Percentiles rank a stretch among this genome's conserved stretches.
Conservation (phyloP, 75 land plant species). For the Pinus albicaulis region DNA sequence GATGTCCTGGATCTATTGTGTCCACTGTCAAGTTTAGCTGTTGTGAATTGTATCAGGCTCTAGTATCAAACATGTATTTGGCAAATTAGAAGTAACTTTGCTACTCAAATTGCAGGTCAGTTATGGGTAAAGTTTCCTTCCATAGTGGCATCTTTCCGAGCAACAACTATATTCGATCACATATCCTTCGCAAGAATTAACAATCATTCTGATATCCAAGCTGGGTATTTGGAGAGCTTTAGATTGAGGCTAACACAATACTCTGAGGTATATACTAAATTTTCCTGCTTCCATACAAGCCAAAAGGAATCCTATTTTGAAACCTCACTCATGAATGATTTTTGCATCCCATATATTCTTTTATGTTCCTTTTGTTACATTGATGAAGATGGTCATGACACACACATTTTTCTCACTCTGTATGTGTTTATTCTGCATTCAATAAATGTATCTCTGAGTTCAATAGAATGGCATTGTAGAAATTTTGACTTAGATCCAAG, state of each 20-base stretch:
- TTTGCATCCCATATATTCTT: too few relatives aligned
- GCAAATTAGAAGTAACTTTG: background rate
- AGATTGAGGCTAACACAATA: constrained; percentile 43
- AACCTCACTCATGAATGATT: background rate
- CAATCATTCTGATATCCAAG: constrained; percentile 2
- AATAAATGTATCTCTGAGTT: too few relatives aligned
- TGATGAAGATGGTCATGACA: too few relatives aligned
- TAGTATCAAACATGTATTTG: background rate
- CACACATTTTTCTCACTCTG: too few relatives aligned
- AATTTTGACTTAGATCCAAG: too few relatives aligned
- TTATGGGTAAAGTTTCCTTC: constrained; percentile 1
- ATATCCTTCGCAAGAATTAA: background rate
- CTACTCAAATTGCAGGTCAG: background rate
- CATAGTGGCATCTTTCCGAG: constrained; percentile 2
- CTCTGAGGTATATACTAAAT: constrained; percentile 25
- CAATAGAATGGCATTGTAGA: too few relatives aligned
- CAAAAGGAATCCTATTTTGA: background rate
- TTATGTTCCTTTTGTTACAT: too few relatives aligned
- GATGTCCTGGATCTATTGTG: background rate
- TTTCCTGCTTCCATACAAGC: background rate
- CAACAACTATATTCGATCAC: background rate
- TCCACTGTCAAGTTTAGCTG: background rate
- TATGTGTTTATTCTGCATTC: too few relatives aligned
- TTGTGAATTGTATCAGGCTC: background rate
- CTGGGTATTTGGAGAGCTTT: constrained; percentile 11